Percentiles rank a stretch among this genome's conserved stretches.
Evolutionary conservation across 1,284 basidiomycete species (phyloP).

Genomic region (Cutaneotrichosporon sp.): DNA sequence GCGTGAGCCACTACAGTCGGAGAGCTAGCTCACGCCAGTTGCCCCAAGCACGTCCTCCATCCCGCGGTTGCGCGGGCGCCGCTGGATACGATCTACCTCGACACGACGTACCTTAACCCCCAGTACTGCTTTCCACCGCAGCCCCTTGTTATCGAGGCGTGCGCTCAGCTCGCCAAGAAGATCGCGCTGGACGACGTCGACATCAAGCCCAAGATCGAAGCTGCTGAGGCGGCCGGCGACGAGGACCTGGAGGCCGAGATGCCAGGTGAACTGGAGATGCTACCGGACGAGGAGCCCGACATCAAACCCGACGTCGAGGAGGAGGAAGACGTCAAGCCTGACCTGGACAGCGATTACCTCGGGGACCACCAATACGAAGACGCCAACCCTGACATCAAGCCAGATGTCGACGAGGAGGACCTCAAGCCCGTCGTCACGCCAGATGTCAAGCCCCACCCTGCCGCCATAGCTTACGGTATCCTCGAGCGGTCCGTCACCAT

Average conservation of each 20-base stretch:
- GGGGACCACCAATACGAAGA: not conserved
- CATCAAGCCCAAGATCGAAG: slow-evolving; percentile 29
- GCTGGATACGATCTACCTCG: slow-evolving; percentile 88
- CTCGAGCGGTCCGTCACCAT: slow-evolving; percentile 41
- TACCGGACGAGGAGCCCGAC: slow-evolving; percentile 2
- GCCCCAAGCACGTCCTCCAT: slow-evolving; percentile 78
- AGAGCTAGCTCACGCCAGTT: slow-evolving; percentile 37
- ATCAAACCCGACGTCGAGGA: not conserved
- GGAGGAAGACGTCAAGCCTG: not conserved
- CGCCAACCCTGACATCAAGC: slow-evolving; percentile 1
- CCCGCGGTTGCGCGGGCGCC: slow-evolving; percentile 73
- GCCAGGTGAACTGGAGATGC: not conserved
- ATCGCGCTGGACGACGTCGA: slow-evolving; percentile 38
- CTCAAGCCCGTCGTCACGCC: slow-evolving; percentile 6
- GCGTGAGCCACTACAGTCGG: slow-evolving; percentile 56
- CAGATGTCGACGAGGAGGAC: not conserved
- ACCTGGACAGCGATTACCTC: not conserved
- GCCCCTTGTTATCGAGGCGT: slow-evolving; percentile 85
- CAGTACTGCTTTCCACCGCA: slow-evolving; percentile 95
- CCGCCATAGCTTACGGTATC: slow-evolving; percentile 10
- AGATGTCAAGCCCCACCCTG: slow-evolving; percentile 16
- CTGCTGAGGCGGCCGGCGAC: slow-evolving; percentile 6
- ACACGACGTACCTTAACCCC: slow-evolving; percentile 95
- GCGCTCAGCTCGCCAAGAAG: slow-evolving; percentile 71
- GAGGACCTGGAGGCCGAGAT: slow-evolving; percentile 24